phyloP scores from a whole-genome alignment of 2,329 filamentous ascomycete species.

The Stachybotrys chartarum region DNA sequence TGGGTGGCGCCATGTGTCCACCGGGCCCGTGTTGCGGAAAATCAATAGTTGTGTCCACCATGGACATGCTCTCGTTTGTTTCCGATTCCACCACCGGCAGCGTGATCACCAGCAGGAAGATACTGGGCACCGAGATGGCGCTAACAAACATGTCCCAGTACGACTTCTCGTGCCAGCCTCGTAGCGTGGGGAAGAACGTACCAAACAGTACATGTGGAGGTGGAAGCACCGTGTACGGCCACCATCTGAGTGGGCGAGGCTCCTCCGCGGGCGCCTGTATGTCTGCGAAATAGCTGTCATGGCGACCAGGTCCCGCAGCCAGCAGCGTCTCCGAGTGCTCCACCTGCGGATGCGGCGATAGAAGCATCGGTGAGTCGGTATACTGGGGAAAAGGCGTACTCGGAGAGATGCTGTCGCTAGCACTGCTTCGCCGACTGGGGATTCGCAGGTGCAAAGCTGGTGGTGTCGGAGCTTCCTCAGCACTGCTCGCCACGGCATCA shows the following conservation, averaged over 20 bases:
- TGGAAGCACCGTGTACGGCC: conserved; percentile 71
- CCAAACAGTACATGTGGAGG: conserved; percentile 62
- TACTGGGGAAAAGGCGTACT: conserved; percentile 63
- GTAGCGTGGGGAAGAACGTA: conserved; percentile 82
- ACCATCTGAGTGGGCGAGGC: conserved; percentile 58
- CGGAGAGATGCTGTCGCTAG: conserved; percentile 39
- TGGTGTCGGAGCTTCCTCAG: conserved; percentile 4
- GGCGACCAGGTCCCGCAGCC: conserved; percentile 28
- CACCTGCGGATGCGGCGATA: conserved; percentile 32
- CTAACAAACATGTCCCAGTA: conserved; percentile 79
- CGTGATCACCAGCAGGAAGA: conserved; percentile 84
- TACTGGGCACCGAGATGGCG: conserved; percentile 76
- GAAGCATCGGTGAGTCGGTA: conserved; percentile 46
- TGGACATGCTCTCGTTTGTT: conserved; percentile 37
- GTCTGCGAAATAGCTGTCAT: conserved; percentile 39
- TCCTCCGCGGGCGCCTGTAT: conserved; percentile 29
- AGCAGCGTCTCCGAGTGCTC: conserved; percentile 49
- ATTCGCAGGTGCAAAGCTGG: conserved; percentile 37
- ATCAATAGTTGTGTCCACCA: conserved; percentile 19
- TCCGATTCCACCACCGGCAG: conserved; percentile 80
- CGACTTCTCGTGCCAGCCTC: conserved; percentile 74
- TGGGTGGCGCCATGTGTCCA: conserved; percentile 23
- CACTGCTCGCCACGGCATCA: conserved; percentile 5
- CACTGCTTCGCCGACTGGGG: conserved; percentile 33
- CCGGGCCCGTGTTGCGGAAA: conserved; percentile 15